phyloP scores from a whole-genome alignment of 2,329 filamentous ascomycete genomes.

The Tolypocladium ovalisporum region DNA sequence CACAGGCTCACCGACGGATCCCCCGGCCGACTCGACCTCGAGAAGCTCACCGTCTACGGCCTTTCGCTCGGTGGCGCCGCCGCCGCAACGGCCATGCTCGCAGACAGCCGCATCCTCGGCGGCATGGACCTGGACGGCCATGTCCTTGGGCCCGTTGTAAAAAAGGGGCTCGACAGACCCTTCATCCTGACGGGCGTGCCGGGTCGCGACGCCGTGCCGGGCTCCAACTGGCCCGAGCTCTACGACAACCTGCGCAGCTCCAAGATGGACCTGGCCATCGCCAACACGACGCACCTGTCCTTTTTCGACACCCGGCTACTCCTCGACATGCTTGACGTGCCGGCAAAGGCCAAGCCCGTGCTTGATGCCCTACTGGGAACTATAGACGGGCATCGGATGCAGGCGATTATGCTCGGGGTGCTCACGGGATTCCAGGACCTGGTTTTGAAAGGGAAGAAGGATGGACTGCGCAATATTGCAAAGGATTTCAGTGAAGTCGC shows the following conservation, averaged over 20 bases:
- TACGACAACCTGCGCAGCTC: constrained; percentile 3
- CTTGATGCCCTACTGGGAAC: not conserved
- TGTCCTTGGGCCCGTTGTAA: constrained; percentile 10
- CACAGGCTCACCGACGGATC: constrained; percentile 1
- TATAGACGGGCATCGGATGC: not conserved
- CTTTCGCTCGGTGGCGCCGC: constrained; percentile 24
- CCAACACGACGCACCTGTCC: constrained; percentile 8
- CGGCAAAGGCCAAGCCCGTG: not conserved
- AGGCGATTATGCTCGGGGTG: not conserved
- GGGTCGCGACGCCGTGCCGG: constrained; percentile 10
- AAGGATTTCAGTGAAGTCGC: not conserved
- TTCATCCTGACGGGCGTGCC: constrained; percentile 8
- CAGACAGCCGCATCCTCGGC: constrained; percentile 19
- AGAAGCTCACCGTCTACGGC: constrained; percentile 18
- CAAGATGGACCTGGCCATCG: constrained; percentile 7
- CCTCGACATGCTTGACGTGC: not conserved
- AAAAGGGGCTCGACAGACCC: constrained; percentile 10
- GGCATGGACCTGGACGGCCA: constrained; percentile 27
- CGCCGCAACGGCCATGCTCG: constrained; percentile 14
- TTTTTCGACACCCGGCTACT: constrained; percentile 9
- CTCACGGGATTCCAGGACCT: not conserved
- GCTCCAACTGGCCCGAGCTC: constrained; percentile 7
- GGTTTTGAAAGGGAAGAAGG: not conserved
- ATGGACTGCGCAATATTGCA: not conserved
- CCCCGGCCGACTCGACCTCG: constrained; percentile 3